Conservation (phyloP, 306 rosid genomes). For the Pyrus bretschneideri region DNA sequence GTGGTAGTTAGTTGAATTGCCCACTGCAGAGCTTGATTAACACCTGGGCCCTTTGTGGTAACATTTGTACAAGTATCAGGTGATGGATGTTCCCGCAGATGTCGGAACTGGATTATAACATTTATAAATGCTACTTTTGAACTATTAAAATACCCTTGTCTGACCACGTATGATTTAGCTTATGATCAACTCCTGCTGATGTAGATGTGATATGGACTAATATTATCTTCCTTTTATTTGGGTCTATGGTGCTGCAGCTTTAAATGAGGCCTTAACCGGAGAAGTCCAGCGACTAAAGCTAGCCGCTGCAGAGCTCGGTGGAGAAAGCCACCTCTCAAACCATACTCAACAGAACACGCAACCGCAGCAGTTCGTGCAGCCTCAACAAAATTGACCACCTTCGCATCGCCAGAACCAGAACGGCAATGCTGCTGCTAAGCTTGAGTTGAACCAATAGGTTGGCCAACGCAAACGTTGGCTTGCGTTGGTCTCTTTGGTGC, state of each 20-base stretch:
- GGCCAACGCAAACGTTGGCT: neutral
- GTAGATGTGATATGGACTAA: neutral
- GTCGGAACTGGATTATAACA: no score
- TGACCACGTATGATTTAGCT: neutral
- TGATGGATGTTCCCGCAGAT: neutral
- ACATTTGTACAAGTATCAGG: neutral
- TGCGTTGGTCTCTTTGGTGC: slow-evolving; percentile 1
- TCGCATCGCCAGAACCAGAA: slow-evolving; percentile 36
- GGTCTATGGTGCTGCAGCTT: slow-evolving; percentile 38
- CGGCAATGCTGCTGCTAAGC: slow-evolving; percentile 28
- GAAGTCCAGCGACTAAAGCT: slow-evolving; percentile 67
- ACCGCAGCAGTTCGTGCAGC: slow-evolving; percentile 23
- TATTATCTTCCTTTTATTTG: neutral
- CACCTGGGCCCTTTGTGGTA: no score
- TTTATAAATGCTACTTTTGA: no score
- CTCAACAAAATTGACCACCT: slow-evolving; percentile 21
- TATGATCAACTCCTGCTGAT: neutral
- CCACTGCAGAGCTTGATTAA: no score
- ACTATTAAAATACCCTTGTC: no score
- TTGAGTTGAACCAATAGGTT: slow-evolving; percentile 8
- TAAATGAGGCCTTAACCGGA: slow-evolving; percentile 64
- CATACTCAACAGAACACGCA: slow-evolving; percentile 25
- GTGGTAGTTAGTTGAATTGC: neutral
- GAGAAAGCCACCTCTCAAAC: slow-evolving; percentile 44
- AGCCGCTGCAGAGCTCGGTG: slow-evolving; percentile 44